phyloP scores from a whole-genome alignment of 1,139 yeast species.

The Casaregolazyma lundiana region DNA sequence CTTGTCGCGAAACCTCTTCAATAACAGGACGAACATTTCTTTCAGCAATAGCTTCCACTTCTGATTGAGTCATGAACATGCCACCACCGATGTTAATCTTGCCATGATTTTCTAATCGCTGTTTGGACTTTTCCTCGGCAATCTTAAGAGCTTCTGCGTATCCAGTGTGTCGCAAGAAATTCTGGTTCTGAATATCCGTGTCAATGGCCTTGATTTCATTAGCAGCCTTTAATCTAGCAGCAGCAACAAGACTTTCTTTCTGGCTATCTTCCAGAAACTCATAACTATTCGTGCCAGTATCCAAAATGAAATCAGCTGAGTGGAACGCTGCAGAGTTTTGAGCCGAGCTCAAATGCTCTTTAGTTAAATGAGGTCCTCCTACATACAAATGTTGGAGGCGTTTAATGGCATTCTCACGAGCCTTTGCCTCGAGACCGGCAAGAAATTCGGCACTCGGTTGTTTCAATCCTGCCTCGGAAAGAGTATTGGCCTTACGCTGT shows the following conservation, averaged over 20 bases:
- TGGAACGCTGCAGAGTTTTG: conserved; percentile 21
- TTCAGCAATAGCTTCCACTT: conserved; percentile 78
- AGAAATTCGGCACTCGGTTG: conserved; percentile 11
- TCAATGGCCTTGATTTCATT: conserved; percentile 36
- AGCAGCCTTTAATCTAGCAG: conserved; percentile 36
- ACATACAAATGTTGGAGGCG: conserved; percentile 29
- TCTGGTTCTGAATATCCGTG: conserved; percentile 34
- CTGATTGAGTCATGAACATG: conserved; percentile 65
- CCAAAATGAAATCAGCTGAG: conserved; percentile 18
- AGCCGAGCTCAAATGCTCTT: conserved; percentile 25
- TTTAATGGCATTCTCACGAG: conserved; percentile 33
- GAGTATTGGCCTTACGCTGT: conserved; percentile 5
- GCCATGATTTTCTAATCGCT: conserved; percentile 50
- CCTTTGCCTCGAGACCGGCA: conserved; percentile 29
- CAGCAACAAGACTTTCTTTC: conserved; percentile 26
- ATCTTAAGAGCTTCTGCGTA: conserved; percentile 45
- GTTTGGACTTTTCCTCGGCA: conserved; percentile 64
- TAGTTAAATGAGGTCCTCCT: conserved; percentile 23
- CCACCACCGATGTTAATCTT: conserved; percentile 88
- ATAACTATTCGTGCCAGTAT: conserved; percentile 15
- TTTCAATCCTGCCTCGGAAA: conserved; percentile 9
- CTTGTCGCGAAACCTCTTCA: conserved; percentile 66
- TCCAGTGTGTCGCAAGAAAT: conserved; percentile 21
- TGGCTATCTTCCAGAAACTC: conserved; percentile 17
- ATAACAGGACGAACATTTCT: conserved; percentile 82